These are phyloP conservation scores for Colletotrichum sp. DNA, from an alignment of 2,329 filamentous ascomycete genomes.

Conservation along the genomic window DNA sequence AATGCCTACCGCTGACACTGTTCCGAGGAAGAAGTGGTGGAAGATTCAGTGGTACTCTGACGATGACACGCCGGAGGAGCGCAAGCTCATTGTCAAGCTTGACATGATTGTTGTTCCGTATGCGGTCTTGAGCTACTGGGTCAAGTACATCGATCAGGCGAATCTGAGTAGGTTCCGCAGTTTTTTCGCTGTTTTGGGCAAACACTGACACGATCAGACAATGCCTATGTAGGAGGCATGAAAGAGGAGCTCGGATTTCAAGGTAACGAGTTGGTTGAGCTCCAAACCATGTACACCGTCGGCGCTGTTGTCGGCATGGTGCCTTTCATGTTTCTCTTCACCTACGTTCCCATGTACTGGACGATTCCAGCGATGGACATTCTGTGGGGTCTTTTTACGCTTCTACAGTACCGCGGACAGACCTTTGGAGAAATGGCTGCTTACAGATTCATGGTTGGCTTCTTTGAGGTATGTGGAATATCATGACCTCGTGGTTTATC, in stretches of 20 bases:
- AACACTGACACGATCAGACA: slow-evolving; percentile 46
- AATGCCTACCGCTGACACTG: not conserved
- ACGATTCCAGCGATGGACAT: slow-evolving; percentile 42
- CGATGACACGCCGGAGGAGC: slow-evolving; percentile 50
- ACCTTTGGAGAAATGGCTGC: slow-evolving; percentile 26
- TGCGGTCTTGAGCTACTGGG: slow-evolving; percentile 34
- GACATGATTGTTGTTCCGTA: slow-evolving; percentile 41
- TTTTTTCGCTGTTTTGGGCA: slow-evolving; percentile 15
- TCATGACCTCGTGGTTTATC: slow-evolving; percentile 31
- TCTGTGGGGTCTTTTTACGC: slow-evolving; percentile 61
- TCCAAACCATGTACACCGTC: slow-evolving; percentile 29
- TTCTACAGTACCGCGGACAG: slow-evolving; percentile 38
- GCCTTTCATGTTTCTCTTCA: slow-evolving; percentile 34
- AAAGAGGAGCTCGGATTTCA: slow-evolving; percentile 27
- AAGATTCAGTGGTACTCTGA: slow-evolving; percentile 53
- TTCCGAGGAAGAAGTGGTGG: slow-evolving; percentile 35
- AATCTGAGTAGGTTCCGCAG: slow-evolving; percentile 31
- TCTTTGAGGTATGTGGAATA: slow-evolving; percentile 26
- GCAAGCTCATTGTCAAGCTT: slow-evolving; percentile 44
- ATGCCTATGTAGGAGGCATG: slow-evolving; percentile 35
- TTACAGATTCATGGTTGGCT: slow-evolving; percentile 37
- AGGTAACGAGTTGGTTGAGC: slow-evolving; percentile 30
- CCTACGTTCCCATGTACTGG: slow-evolving; percentile 33
- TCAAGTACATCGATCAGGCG: slow-evolving; percentile 29
- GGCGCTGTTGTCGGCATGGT: slow-evolving; percentile 29